phyloP scores from a whole-genome alignment of 176 grass and related monocot species.

The Zoysia japonica region DNA sequence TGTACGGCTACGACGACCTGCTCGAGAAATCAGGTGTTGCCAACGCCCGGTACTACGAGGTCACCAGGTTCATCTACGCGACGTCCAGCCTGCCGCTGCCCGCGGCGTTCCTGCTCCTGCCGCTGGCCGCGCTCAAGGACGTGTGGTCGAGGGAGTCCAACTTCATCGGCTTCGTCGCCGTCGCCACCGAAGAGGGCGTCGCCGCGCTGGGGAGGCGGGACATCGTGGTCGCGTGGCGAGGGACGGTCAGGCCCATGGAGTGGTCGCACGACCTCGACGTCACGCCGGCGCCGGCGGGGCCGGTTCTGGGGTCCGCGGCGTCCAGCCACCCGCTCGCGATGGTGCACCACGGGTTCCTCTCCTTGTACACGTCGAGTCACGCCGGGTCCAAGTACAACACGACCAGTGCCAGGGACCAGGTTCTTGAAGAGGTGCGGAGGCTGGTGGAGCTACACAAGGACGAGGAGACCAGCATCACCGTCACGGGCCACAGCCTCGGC shows the following conservation, averaged over 20 bases:
- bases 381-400: slow-evolving; percentile 37
- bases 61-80: slow-evolving; percentile 19
- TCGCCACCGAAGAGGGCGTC: slow-evolving; percentile 53
- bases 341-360: slow-evolving; percentile 59
- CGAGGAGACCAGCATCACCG: slow-evolving; percentile 62
- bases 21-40: slow-evolving; percentile 9
- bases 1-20: slow-evolving; percentile 29
- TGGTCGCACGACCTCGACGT: slow-evolving; percentile 50
- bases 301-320: slow-evolving; percentile 11
- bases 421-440: slow-evolving; percentile 39
- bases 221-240: slow-evolving; percentile 66
- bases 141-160: slow-evolving; percentile 60
- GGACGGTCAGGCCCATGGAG: slow-evolving; percentile 45
- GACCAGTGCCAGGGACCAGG: slow-evolving; percentile 59
- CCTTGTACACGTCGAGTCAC: slow-evolving; percentile 54
- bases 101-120: background rate
- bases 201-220: slow-evolving; percentile 57
- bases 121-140: background rate
- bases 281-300: slow-evolving; percentile 39
- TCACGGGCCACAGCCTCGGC: slow-evolving; percentile 69
- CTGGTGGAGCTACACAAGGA: slow-evolving; percentile 42
- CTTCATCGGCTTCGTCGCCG: slow-evolving; percentile 64
- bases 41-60: background rate
- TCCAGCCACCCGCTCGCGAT: background rate
- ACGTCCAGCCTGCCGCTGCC: slow-evolving; percentile 4